Evolutionary conservation across 2,329 filamentous ascomycete genomes (phyloP), one percentile per base, ranked within the genome.

Genomic region (Mollisiaceae sp.): DNA sequence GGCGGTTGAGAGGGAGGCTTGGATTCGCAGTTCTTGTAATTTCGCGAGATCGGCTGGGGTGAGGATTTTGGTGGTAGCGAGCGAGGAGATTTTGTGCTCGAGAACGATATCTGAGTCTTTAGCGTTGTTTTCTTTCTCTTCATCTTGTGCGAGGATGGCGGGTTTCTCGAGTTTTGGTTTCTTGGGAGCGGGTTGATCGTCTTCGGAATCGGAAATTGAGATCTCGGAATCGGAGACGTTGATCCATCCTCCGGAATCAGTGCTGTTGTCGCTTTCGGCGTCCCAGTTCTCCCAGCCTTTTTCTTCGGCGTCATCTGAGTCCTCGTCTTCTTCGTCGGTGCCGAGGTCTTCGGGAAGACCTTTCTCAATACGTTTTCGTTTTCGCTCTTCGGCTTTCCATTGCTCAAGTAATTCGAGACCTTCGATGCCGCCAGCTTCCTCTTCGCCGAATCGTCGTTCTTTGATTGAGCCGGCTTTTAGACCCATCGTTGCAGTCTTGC

Each of bases 21-120:
- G 83, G 59, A 91, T 83, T 56, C 92, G 91, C 27, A 99, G 88
- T 79, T 97, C 94, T 67, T 92, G 89, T 22, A 99, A 89, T 78
- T 98, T 98, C 71, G 92, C 90, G n/a, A 98, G 86, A 78, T 99
- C 95, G 14, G 95, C 95, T 0, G 95, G 95, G 0, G 95, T 99
- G 67, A 99, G 89, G 70, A 99, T 96, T 58, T 92, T 91, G 1
- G 92, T 97, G 0, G 92, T 97, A n/a, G 94, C 94, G 52, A 97
- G 87, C 73, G 89, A 93, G 14, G 90, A 88, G 70, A 88, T 85
- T 67, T 82, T 80, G 63, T 82, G 65, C 57, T 74, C 74, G 54
- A 69, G 60, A 27, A 43, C 67, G n/a, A n/a, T n/a, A n/a, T n/a
- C 56, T 73, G 76, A 8, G n/a, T 81, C 65, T 43, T 71, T 77